A percentile compares a stretch with the other conserved stretches of the same genome.
phyloP scores from a whole-genome alignment of 768 basidiomycete species.

The Mrakia blollopis region DNA sequence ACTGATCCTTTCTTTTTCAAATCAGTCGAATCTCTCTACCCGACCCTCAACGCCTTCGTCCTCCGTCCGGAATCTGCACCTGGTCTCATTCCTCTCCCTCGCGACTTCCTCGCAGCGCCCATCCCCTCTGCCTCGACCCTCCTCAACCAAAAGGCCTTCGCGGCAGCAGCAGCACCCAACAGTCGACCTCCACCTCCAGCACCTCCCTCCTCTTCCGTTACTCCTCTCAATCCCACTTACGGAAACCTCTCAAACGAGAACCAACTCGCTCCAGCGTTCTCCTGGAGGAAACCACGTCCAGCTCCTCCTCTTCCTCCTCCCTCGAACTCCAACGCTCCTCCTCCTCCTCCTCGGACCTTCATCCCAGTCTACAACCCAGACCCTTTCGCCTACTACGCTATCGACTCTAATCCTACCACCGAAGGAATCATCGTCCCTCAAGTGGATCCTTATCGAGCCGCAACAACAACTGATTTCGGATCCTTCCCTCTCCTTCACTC shows the following conservation, averaged over 20 bases:
- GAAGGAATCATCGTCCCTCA: neutral
- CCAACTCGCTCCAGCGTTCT: neutral
- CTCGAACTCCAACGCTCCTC: neutral
- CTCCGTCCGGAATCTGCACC: neutral
- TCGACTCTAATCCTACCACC: neutral
- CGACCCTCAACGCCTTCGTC: constrained; percentile 16
- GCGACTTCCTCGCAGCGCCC: constrained; percentile 1
- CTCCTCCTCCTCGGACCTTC: neutral
- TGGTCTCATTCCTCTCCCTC: neutral
- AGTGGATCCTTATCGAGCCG: neutral
- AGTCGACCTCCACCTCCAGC: neutral
- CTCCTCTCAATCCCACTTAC: neutral
- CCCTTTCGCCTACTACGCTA: constrained; percentile 9
- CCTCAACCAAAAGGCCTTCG: neutral
- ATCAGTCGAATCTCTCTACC: constrained; percentile 16
- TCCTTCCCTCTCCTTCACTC: constrained; percentile 2
- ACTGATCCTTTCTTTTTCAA: neutral
- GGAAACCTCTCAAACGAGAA: neutral
- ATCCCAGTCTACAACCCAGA: neutral
- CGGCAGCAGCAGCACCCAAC: neutral
- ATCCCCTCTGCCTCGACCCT: neutral
- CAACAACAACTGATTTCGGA: neutral
- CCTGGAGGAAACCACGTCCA: neutral
- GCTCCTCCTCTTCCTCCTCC: neutral
- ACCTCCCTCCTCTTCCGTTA: no score